Base-by-base conservation (phyloP, 345 rosid genomes). In the Euphorbia pulcherrima region DNA sequence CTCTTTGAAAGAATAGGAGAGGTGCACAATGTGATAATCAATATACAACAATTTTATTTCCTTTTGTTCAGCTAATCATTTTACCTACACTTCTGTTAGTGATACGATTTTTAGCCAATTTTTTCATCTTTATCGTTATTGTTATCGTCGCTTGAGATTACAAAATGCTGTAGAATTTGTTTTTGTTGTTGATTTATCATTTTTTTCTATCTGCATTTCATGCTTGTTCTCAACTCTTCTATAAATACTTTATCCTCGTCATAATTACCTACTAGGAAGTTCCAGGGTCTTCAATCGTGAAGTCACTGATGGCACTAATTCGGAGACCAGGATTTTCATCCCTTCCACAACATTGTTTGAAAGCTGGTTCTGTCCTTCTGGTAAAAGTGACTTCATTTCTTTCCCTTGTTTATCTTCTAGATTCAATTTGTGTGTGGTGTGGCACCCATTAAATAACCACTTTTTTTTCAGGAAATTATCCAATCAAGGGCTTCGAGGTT, bases 301-400 rank as follows among this genome's bases (percentile, higher is more conserved):
- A 79, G 67, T 81, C 85, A 20, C 78, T 94, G 86, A 48, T 74
- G 62, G 68, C 89, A 67, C 84, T 90, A 69, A 74, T 84, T 18
- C 79, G 85, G 80, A 92, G 83, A 76, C 86, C 92, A 37, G 88
- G 83, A 59, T 72, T 83, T 72, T 81, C 85, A 72, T 83, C 88
- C 51, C 75, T 92, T 74, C 93, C 99, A 12, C 93, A 81, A 65
- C 72, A 75, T 83, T 89, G 83, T 69, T 67, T 83, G 76, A 85
- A 82, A 72, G 97, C 96, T 80, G 99, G 89, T 80, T 85, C 91
- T 75, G 79, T 80, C 21, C 90, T 94, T 77, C 75, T 88, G 95
- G 99, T 94, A 81, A 75, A 87, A 54, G 62, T 8, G 13, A 26
- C 40, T 29, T 48, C 56, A 66, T n/a, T 62, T 44, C 30, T 39